Base-by-base conservation (phyloP, 495 filamentous ascomycete species). In the Haplographium delicatum region DNA sequence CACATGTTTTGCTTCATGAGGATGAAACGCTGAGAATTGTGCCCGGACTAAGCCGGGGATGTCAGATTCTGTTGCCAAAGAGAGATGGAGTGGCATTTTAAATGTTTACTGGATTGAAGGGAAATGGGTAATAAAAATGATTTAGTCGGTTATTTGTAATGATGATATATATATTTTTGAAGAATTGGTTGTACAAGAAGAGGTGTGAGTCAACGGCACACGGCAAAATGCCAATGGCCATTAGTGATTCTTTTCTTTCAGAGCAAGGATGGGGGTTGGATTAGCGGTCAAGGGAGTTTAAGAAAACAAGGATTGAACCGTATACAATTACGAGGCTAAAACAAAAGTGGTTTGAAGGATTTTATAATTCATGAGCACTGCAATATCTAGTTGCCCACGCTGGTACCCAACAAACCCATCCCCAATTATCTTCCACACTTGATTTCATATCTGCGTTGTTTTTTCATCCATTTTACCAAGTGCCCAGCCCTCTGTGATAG, bases 1-100 rank as follows among this genome's bases (percentile, higher is more conserved):
- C 1, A 27, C 19, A 20, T 49, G 34, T 3, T 26, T 22, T 18
- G 22, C 20, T 13, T 49, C 23, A 3, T 26, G 11, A 1, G 46
- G 46, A 23, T 49, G 46, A 25, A 49, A 49, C 4, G 46, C 46
- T 16, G 46, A 16, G n/a, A 39, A 49, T 27, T 49, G 46, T 4
- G 46, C 46, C 6, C 31, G 30, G 22, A 40, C 34, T 16, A 49
- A n/a, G 22, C 3, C 23, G 2, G 33, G 46, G 0, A 49, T n/a
- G 46, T 49, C 46, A 6, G 15, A 19, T 6, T 10, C 11, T 1
- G 31, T 39, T 6, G 46, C 46, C 2, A 19, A 13, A 4, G 5
- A 13, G 20, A 49, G 46, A 10, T 11, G 8, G 33, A 34, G n/a
- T 5, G 27, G 16, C 44, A 47, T 34, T 47, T 47, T 34, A 11